phyloP scores from a whole-genome alignment of 2,329 filamentous ascomycete genomes.

The Zymoseptoria tritici region DNA sequence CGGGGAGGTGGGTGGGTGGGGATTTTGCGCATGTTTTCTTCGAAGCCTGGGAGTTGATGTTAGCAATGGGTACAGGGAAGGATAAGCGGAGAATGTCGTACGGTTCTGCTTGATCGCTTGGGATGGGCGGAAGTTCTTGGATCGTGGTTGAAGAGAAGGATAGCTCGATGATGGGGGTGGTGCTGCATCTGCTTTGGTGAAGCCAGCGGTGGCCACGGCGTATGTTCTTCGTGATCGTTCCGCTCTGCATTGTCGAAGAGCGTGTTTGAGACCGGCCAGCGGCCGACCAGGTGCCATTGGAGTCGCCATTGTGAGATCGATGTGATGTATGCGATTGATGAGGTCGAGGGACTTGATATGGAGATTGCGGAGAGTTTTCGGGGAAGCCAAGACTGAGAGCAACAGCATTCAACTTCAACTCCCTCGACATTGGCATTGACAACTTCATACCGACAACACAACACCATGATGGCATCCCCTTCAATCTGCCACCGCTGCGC shows the following conservation, averaged over 20 bases:
- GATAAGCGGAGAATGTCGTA: too few relatives aligned
- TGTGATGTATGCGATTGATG: neutral
- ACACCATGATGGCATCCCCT: slow-evolving; percentile 20
- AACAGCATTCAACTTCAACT: neutral
- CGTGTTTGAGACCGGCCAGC: slow-evolving; percentile 61
- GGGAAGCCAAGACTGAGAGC: neutral
- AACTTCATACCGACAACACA: neutral
- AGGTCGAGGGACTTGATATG: neutral
- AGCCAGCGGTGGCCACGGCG: slow-evolving; percentile 35
- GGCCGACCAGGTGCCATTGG: slow-evolving; percentile 54
- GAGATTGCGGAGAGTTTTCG: neutral
- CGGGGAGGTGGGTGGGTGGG: slow-evolving; percentile 43
- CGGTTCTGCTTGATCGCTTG: slow-evolving; percentile 30
- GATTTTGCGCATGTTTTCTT: slow-evolving; percentile 27
- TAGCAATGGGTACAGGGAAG: too few relatives aligned
- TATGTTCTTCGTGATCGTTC: slow-evolving; percentile 25
- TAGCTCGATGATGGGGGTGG: slow-evolving; percentile 42
- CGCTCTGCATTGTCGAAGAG: slow-evolving; percentile 50
- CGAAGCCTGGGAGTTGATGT: too few relatives aligned
- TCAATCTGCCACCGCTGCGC: slow-evolving; percentile 28
- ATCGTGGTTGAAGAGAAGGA: slow-evolving; percentile 35
- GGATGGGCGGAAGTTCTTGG: slow-evolving; percentile 24
- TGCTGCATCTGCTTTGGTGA: neutral
- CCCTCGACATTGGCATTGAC: neutral
- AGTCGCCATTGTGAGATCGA: slow-evolving; percentile 46